Evolutionary conservation across 768 basidiomycete species (phyloP), one percentile per base, ranked within the genome.

Genomic region (Strobilomyces dryophilus): DNA sequence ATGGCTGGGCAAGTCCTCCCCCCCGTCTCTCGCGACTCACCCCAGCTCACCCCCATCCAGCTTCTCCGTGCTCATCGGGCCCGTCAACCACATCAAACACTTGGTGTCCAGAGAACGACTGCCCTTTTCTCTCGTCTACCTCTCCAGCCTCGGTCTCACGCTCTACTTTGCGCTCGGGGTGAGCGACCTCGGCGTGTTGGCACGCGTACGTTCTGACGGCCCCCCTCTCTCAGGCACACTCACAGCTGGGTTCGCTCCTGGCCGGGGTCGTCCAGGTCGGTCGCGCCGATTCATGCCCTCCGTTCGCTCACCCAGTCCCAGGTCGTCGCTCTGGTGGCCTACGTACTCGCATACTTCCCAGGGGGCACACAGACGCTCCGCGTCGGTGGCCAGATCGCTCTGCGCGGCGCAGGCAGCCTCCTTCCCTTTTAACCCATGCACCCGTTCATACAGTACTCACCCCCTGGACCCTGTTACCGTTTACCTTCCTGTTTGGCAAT

Each of bases 271-370:
- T 97, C 4, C 94, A 94, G 70, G 83, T 85, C 60, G n/a, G 75
- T 62, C 39, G 2, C 2, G 49, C 9, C 14, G 14, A 10, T 34
- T 27, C 4, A 10, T 40, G 15, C 11, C 15, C 26, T 46, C 12
- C 15, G 12, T 39, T 9, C 11, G 21, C 40, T 56, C 32, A 60
- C 5, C 8, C 14, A 21, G 2, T 4, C 20, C 8, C 63, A 92
- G 82, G 83, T 97, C 37, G 73, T 89, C 41, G 85, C 95, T 2
- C 81, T 99, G 17, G 76, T 97, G 14, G 79, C 88, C 14, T 99
- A 99, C 66, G 79, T 98, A 8, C 77, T 93, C 17, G 94, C 94
- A 0, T 98, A 98, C 73, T 98, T 99, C 72, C 97, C 97, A 18
- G 94, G 91, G 10, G 95, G 87, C 27, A 79, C 78, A 27, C 84